Conservation (phyloP, 805 yeast genomes). For the Metschnikowia henanensis region DNA sequence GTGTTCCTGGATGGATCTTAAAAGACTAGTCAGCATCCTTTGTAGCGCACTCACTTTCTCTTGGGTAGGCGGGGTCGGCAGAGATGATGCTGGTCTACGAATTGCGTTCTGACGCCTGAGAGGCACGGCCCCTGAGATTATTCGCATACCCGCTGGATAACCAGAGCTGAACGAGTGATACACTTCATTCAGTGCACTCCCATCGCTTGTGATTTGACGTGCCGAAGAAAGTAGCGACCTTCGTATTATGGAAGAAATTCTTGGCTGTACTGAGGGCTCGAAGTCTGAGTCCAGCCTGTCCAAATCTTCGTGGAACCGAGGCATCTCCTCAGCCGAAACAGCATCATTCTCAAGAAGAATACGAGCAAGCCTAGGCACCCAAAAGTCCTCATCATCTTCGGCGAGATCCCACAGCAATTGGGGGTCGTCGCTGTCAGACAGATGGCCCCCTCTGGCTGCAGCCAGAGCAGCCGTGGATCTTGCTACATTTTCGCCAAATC, state of each 20-base stretch:
- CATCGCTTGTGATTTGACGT: conserved; percentile 24
- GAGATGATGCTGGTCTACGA: conserved; percentile 11
- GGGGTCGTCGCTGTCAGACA: conserved; percentile 1
- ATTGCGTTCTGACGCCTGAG: conserved; percentile 37
- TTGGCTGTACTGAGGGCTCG: not conserved
- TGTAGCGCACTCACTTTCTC: conserved; percentile 3
- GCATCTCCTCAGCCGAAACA: not conserved
- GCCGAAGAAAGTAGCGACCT: conserved; percentile 29
- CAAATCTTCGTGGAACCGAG: not conserved
- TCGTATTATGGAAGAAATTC: conserved; percentile 8
- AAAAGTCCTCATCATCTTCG: not conserved
- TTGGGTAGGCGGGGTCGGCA: not conserved
- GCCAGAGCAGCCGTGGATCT: not conserved
- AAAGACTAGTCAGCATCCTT: conserved; percentile 5
- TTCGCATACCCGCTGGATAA: too few relatives aligned
- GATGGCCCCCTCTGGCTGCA: not conserved
- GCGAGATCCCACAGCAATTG: not conserved
- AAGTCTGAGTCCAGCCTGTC: not conserved
- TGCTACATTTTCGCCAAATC: not conserved
- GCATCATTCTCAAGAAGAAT: not conserved
- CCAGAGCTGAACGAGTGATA: too few relatives aligned
- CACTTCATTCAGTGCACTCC: conserved; percentile 20
- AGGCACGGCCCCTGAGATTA: conserved; percentile 21
- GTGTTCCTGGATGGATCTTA: conserved; percentile 5
- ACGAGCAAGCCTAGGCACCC: not conserved